phyloP scores from a whole-genome alignment of 148 eudicot species.

The Salicornia ramosissima region DNA sequence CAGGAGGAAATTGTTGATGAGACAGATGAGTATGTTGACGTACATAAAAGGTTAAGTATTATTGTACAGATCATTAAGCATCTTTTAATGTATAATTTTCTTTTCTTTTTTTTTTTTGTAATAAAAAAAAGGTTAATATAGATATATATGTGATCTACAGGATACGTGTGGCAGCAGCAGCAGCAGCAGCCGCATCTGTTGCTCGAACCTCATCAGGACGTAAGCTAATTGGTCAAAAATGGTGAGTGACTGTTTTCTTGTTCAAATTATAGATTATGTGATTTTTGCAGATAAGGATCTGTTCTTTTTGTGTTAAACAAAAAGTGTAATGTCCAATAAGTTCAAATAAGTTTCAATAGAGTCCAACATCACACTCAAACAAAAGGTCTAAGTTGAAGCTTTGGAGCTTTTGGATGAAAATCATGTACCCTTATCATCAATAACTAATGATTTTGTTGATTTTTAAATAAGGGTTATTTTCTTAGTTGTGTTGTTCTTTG shows the following conservation, averaged over 20 bases:
- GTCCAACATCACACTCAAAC: too few relatives aligned
- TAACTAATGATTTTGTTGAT: too few relatives aligned
- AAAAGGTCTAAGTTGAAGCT: too few relatives aligned
- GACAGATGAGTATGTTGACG: constrained; percentile 95
- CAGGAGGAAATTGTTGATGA: constrained; percentile 99
- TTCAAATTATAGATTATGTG: not conserved
- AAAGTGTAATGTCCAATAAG: too few relatives aligned
- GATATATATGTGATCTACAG: constrained; percentile 32
- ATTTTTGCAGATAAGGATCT: not conserved
- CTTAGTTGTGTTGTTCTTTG: too few relatives aligned
- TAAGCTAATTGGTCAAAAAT: constrained; percentile 46
- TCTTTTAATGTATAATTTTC: not conserved
- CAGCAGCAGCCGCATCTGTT: constrained; percentile 63
- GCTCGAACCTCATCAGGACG: constrained; percentile 66
- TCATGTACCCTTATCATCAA: too few relatives aligned
- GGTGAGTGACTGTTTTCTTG: constrained; percentile 16
- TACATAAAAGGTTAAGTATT: constrained; percentile 95
- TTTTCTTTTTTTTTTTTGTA: constrained; percentile 3
- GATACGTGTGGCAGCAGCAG: constrained; percentile 80
- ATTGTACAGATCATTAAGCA: constrained; percentile 1
- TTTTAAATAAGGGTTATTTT: too few relatives aligned
- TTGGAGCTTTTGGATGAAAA: too few relatives aligned
- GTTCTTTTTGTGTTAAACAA: too few relatives aligned
- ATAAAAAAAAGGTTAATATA: too few relatives aligned
- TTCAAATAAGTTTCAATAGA: too few relatives aligned